These are phyloP conservation scores for Mercurialis annua DNA, from an alignment of 345 rosid species.

Conservation along the genomic window DNA sequence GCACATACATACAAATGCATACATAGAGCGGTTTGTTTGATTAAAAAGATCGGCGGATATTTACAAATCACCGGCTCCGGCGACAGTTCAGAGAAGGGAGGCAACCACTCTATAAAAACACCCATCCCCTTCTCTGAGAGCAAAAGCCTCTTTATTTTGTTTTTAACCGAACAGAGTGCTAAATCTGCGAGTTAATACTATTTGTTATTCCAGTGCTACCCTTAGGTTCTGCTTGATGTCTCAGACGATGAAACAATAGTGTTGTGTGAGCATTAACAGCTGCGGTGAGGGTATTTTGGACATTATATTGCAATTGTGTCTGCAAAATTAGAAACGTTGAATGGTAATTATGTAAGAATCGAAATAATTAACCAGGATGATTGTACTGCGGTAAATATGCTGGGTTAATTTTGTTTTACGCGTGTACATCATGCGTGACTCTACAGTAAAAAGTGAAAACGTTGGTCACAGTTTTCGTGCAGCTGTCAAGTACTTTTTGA, in stretches of 20 bases:
- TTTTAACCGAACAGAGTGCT: neutral
- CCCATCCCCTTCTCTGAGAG: conserved; percentile 6
- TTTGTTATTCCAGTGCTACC: neutral
- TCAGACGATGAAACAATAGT: no score
- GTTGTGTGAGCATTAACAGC: no score
- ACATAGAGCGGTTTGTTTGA: neutral
- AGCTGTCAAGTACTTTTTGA: no score
- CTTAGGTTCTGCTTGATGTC: neutral
- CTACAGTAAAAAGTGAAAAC: no score
- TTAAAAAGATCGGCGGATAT: neutral
- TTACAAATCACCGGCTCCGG: conserved; percentile 1
- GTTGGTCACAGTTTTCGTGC: no score
- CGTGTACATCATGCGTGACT: neutral
- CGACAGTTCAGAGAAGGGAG: conserved; percentile 4
- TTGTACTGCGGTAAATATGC: no score
- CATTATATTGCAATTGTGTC: no score
- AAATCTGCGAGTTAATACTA: neutral
- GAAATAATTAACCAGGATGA: no score
- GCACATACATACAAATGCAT: neutral
- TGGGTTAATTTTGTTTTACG: neutral
- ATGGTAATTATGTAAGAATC: no score
- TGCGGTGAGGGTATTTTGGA: no score
- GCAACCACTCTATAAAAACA: conserved; percentile 5
- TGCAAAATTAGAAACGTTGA: no score
- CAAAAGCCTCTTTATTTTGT: conserved; percentile 3